Percentiles rank a stretch among this genome's conserved stretches.
Conservation (phyloP, 305 asterid genomes). For the Fraxinus sp. region DNA sequence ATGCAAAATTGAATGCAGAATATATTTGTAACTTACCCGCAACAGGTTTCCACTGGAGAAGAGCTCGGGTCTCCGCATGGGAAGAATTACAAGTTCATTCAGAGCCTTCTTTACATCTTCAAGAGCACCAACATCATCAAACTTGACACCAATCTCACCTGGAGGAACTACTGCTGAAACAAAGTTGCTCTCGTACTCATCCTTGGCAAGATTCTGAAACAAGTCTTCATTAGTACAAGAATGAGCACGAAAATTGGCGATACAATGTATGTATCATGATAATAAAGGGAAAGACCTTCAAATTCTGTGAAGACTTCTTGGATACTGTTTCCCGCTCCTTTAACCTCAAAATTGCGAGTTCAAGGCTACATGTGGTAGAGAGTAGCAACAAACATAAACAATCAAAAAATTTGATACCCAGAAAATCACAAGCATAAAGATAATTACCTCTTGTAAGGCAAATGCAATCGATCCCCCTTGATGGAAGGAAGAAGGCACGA, state of each 20-base stretch:
- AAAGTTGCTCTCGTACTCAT: constrained; percentile 96
- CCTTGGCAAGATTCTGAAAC: constrained; percentile 87
- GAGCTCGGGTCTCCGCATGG: constrained; percentile 97
- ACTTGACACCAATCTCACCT: constrained; percentile 91
- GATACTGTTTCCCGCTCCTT: constrained; percentile 69
- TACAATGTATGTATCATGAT: neutral
- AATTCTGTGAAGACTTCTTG: constrained; percentile 80
- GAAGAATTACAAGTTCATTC: constrained; percentile 92
- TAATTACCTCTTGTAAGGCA: constrained; percentile 86
- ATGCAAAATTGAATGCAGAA: neutral
- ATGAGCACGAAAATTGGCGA: neutral
- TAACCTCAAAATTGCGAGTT: constrained; percentile 79
- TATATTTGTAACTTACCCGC: constrained; percentile 52
- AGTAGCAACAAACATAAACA: constrained; percentile 23
- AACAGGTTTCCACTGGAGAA: constrained; percentile 91
- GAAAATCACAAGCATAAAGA: constrained; percentile 25
- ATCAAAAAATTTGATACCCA: constrained; percentile 18
- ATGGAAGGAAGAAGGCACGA: constrained; percentile 65
- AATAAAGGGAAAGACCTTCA: constrained; percentile 54
- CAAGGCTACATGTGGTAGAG: constrained; percentile 57
- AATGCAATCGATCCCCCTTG: constrained; percentile 68
- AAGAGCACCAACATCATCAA: constrained; percentile 97
- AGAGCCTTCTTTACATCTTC: constrained; percentile 90
- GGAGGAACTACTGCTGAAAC: constrained; percentile 96
- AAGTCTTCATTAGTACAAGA: constrained; percentile 15